Evolutionary conservation across 164 flowering plant species (phyloP), one percentile per base, ranked within the genome.

Genomic region (Houttuynia cordata): DNA sequence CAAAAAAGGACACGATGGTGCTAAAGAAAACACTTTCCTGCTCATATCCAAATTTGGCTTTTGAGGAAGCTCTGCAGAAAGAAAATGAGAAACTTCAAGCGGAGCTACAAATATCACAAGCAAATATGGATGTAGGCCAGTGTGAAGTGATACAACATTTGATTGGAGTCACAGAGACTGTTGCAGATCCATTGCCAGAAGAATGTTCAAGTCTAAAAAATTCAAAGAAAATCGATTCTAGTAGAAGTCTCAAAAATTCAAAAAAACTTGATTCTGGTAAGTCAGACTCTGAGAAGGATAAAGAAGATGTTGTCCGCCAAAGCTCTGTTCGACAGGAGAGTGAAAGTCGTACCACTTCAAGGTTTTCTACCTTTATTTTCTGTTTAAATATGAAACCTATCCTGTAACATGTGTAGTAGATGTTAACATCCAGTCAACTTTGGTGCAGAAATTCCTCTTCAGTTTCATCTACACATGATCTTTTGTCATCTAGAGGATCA

Each of bases 11-110:
- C 34, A 64, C 88, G 1, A 51, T 66, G 24, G 73, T 83, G 60
- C 71, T 93, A 75, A 86, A 93, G 73, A 93, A 86, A 63, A 82
- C 83, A 53, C 82, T 93, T 49, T 93, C 97, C 51, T 79, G 92
- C 61, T 82, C 90, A 53, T 93, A 93, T 57, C 96, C 96, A 17
- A 79, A 82, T 64, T 60, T 84, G 75, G 71, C 74, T 62, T 78
- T 93, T 66, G 76, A 76, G 62, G 73, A 80, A 59, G 99, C 91
- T 37, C 79, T 93, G 12, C 59, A 67, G 61, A 81, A 83, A 66
- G 99, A 93, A 76, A 88, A 74, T 60, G 86, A 83, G 69, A 93
- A 93, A 80, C 99, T 90, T 62, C 84, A 90, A 58, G 54, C 72
- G 49, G 97, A 90, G 68, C 80, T 93, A 42, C 86, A 86, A 67